Evolutionary conservation across 1,284 basidiomycete species (phyloP).

Genomic region (Cryptococcus maquisensis): DNA sequence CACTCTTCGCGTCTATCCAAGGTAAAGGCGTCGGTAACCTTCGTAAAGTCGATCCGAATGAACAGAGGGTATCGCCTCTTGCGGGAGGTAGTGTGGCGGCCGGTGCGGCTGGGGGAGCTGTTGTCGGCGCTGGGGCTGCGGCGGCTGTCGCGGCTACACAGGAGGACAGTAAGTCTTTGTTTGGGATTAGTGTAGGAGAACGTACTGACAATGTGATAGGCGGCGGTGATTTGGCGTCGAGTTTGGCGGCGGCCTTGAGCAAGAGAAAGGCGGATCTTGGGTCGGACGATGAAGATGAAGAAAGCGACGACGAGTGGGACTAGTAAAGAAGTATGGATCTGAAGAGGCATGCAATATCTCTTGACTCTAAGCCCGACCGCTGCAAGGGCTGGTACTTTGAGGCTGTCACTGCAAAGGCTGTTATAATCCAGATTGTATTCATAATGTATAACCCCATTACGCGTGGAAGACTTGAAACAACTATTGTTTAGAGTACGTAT

Average conservation of each 20-base stretch:
- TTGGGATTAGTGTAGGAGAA: background rate
- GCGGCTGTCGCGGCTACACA: slow-evolving; percentile 24
- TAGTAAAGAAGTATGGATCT: slow-evolving; percentile 13
- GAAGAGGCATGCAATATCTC: too few relatives aligned
- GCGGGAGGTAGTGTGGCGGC: slow-evolving; percentile 52
- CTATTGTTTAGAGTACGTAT: too few relatives aligned
- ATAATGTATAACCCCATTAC: too few relatives aligned
- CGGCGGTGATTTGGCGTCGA: slow-evolving; percentile 60
- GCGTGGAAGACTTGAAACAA: too few relatives aligned
- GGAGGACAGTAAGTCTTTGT: slow-evolving; percentile 24
- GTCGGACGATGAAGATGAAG: slow-evolving; percentile 84
- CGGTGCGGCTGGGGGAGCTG: slow-evolving; percentile 38
- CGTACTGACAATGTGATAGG: background rate
- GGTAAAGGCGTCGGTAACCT: slow-evolving; percentile 67
- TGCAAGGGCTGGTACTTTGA: too few relatives aligned
- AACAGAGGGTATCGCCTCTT: slow-evolving; percentile 45
- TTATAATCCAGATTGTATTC: too few relatives aligned
- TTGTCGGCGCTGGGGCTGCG: slow-evolving; percentile 48
- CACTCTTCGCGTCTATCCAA: slow-evolving; percentile 64
- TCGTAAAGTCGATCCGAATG: slow-evolving; percentile 56
- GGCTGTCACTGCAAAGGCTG: too few relatives aligned
- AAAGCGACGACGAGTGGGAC: slow-evolving; percentile 85
- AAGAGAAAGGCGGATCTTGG: slow-evolving; percentile 86
- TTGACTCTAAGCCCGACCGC: too few relatives aligned
- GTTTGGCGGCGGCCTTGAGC: slow-evolving; percentile 62